Evolutionary conservation across 2,329 filamentous ascomycete genomes (phyloP).

Genomic region (Penicillium expansum): DNA sequence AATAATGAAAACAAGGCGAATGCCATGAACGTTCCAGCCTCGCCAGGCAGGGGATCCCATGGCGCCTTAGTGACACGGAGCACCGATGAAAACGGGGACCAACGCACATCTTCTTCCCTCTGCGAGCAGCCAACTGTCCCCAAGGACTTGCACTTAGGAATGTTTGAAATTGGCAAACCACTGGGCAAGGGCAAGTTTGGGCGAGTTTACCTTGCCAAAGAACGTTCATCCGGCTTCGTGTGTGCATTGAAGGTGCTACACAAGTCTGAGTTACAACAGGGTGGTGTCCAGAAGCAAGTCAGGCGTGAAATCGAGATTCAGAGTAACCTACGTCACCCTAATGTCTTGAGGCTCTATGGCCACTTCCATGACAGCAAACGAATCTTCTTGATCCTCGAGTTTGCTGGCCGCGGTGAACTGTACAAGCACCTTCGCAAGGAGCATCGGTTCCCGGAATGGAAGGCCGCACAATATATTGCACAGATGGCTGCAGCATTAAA

Average conservation of each 20-base stretch:
- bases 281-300: slow-evolving; percentile 81
- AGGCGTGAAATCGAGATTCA: slow-evolving; percentile 88
- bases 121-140: slow-evolving; percentile 55
- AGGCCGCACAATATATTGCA: slow-evolving; percentile 80
- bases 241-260: slow-evolving; percentile 84
- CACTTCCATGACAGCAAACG: slow-evolving; percentile 89
- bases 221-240: slow-evolving; percentile 75
- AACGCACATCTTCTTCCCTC: slow-evolving; percentile 44
- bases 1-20: slow-evolving; percentile 63
- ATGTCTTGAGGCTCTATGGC: slow-evolving; percentile 78
- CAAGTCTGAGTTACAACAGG: slow-evolving; percentile 77
- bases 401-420: slow-evolving; percentile 78
- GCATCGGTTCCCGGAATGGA: slow-evolving; percentile 78
- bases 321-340: slow-evolving; percentile 80
- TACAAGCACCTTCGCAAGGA: slow-evolving; percentile 83
- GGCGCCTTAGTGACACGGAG: slow-evolving; percentile 35
- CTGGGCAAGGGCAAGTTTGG: slow-evolving; percentile 87
- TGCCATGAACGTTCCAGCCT: slow-evolving; percentile 54
- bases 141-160: slow-evolving; percentile 76
- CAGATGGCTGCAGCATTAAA: slow-evolving; percentile 87
- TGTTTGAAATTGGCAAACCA: slow-evolving; percentile 89
- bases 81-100: slow-evolving; percentile 49
- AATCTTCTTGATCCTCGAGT: slow-evolving; percentile 84
- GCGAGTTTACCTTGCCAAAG: slow-evolving; percentile 78
- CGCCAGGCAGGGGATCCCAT: slow-evolving; percentile 61